phyloP scores from a whole-genome alignment of 1,139 yeast genomes.

The Wickerhamomyces sp. region DNA sequence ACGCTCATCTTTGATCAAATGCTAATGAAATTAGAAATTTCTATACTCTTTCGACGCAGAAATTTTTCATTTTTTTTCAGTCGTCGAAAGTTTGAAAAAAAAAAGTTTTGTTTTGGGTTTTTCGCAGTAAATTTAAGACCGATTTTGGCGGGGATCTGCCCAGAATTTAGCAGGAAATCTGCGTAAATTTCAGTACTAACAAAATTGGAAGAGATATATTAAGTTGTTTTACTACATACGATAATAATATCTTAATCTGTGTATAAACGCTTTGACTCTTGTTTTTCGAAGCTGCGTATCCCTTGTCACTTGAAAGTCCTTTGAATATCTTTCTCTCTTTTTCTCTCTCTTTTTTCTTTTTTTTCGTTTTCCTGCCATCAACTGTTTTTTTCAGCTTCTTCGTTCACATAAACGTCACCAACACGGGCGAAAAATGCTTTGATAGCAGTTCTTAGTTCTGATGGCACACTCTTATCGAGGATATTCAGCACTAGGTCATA shows the following conservation, averaged over 20 bases:
- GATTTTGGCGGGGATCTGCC: not conserved
- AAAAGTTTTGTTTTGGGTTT: constrained; percentile 10
- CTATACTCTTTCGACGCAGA: no score
- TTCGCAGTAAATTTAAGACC: constrained; percentile 15
- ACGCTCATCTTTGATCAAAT: constrained; percentile 18
- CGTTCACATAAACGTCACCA: constrained; percentile 51
- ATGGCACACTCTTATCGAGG: constrained; percentile 63
- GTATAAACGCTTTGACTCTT: no score
- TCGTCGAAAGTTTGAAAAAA: constrained; percentile 19
- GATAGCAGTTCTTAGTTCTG: constrained; percentile 66
- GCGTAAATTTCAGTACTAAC: constrained; percentile 6
- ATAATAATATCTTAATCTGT: no score
- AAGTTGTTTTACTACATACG: no score
- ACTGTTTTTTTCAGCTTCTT: constrained; percentile 7
- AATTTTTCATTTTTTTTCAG: constrained; percentile 16
- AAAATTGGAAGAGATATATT: no score
- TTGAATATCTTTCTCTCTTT: no score
- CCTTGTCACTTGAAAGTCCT: no score
- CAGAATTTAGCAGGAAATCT: not conserved
- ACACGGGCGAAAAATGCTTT: constrained; percentile 63
- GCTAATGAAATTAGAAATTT: no score
- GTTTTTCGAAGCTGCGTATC: no score
- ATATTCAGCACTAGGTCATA: constrained; percentile 65
- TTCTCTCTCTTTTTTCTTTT: not conserved
- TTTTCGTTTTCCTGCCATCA: not conserved